Percentiles rank a stretch among this genome's conserved stretches.
Conservation (phyloP, 148 eudicot genomes). For the Euryodendron excelsum region DNA sequence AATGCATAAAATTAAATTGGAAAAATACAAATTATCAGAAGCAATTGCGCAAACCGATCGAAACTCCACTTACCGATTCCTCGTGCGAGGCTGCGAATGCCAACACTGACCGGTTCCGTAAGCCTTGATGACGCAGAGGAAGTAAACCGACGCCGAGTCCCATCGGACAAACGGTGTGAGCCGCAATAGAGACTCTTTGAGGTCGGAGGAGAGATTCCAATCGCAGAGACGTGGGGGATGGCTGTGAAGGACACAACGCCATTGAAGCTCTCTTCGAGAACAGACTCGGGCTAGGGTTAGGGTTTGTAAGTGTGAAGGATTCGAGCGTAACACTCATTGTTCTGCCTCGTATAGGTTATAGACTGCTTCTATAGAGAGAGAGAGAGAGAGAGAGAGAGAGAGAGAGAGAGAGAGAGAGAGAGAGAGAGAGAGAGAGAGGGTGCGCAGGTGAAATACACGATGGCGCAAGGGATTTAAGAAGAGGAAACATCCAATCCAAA, state of each 20-base stretch:
- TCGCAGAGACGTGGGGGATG: conserved; percentile 10
- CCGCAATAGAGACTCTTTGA: conserved; percentile 4
- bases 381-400: neutral
- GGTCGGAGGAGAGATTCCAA: conserved; percentile 13
- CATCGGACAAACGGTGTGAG: conserved; percentile 16
- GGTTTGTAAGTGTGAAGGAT: conserved; percentile 28
- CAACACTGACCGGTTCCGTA: conserved; percentile 28
- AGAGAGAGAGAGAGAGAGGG: neutral
- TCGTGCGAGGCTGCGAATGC: conserved; percentile 60
- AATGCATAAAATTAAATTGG: neutral
- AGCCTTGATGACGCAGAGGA: conserved; percentile 13
- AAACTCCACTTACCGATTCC: conserved; percentile 48
- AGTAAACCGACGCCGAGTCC: conserved; percentile 21
- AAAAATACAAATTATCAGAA: neutral
- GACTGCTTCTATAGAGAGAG: too few species aligned
- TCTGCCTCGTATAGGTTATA: too few species aligned
- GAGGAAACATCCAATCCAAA: neutral
- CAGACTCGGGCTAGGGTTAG: conserved; percentile 36
- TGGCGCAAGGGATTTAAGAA: neutral
- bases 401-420: neutral
- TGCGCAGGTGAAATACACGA: neutral
- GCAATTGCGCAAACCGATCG: neutral
- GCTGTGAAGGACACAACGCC: conserved; percentile 24
- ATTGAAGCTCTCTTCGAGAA: conserved; percentile 26
- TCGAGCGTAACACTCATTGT: conserved; percentile 14